Percentiles rank a stretch among this genome's conserved stretches.
Conservation (phyloP, 2,329 filamentous ascomycete species). For the Sporothrix dimorphospora region DNA sequence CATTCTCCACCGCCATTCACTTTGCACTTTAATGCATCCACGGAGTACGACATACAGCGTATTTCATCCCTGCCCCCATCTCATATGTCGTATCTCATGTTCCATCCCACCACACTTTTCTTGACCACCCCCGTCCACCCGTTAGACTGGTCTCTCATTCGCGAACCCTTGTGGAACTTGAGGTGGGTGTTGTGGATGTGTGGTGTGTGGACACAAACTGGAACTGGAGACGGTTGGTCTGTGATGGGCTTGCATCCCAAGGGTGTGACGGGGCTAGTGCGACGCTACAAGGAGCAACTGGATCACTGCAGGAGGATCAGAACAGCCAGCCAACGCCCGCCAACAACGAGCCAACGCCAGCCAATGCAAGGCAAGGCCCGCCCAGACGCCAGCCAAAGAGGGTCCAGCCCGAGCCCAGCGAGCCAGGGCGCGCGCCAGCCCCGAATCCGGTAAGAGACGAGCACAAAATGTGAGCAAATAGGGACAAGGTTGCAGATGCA, state of each 20-base stretch:
- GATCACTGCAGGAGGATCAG: slow-evolving; percentile 5
- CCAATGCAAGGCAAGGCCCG: no score
- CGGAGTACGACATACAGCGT: no score
- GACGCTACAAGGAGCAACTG: neutral
- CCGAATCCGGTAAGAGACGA: neutral
- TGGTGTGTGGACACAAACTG: neutral
- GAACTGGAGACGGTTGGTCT: slow-evolving; percentile 5
- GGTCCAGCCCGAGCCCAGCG: neutral
- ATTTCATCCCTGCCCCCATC: neutral
- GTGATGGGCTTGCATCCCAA: neutral
- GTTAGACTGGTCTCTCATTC: neutral
- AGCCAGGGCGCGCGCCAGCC: neutral
- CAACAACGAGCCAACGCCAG: neutral
- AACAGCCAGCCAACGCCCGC: neutral
- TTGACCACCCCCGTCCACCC: neutral
- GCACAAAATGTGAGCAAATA: neutral
- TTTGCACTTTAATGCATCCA: neutral
- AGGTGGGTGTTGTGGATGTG: no score
- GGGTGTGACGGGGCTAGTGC: slow-evolving; percentile 8
- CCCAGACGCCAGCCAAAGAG: neutral
- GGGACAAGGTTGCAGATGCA: neutral
- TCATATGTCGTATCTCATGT: neutral
- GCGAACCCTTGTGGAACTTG: neutral
- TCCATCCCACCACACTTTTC: neutral
- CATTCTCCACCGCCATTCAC: neutral